Evolutionary conservation across 495 filamentous ascomycete species (phyloP).

Genomic region (Hypoxylon lienhwacheense): DNA sequence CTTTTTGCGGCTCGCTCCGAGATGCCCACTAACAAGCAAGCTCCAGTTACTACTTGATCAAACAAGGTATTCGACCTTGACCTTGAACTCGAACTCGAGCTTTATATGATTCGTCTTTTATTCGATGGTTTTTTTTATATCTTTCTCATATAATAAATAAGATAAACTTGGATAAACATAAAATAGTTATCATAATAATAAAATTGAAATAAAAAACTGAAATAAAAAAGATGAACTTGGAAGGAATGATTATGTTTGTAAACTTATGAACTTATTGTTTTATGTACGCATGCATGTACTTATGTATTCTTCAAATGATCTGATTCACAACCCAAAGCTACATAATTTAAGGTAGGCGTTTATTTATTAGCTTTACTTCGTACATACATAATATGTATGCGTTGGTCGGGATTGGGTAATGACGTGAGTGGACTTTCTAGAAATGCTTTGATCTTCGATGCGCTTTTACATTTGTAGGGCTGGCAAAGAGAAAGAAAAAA

Average conservation of each 20-base stretch:
- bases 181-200: conserved; percentile 1
- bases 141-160: not conserved
- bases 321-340: conserved; percentile 24
- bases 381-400: too few species aligned
- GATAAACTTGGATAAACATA: not conserved
- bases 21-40: conserved; percentile 24
- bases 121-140: not conserved
- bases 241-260: conserved; percentile 12
- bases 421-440: conserved; percentile 33
- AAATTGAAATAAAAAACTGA: conserved; percentile 1
- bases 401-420: conserved; percentile 35
- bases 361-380: conserved; percentile 19
- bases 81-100: not conserved
- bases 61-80: conserved; percentile 9
- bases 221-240: conserved; percentile 12
- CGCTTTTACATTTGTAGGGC: conserved; percentile 33
- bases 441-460: conserved; percentile 34
- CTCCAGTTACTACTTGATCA: too few species aligned
- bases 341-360: too few species aligned
- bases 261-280: conserved; percentile 19
- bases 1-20: conserved; percentile 34
- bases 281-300: conserved; percentile 5
- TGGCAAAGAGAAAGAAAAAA: too few species aligned
- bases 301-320: conserved; percentile 18
- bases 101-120: not conserved